Percentiles rank a stretch among this genome's conserved stretches.
phyloP scores from a whole-genome alignment of 805 yeast species.

The Sporopachydermia lactativora region DNA sequence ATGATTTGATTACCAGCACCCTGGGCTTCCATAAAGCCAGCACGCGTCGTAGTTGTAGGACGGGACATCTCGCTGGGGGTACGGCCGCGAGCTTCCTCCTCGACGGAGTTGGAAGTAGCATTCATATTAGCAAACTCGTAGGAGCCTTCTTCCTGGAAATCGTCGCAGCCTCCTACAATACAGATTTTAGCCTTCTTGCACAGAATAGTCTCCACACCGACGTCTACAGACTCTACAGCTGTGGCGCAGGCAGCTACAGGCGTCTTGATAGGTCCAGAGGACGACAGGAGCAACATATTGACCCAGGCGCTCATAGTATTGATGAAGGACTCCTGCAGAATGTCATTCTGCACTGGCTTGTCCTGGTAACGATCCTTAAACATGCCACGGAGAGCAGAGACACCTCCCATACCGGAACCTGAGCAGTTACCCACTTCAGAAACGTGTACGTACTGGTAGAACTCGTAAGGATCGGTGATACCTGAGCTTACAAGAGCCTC shows the following conservation, averaged over 20 bases:
- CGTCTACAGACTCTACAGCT: slow-evolving; percentile 92
- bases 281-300: slow-evolving; percentile 89
- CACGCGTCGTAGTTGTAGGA: slow-evolving; percentile 91
- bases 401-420: slow-evolving; percentile 99
- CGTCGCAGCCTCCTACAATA: slow-evolving; percentile 98
- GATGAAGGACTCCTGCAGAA: slow-evolving; percentile 94
- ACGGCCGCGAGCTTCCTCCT: slow-evolving; percentile 90
- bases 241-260: slow-evolving; percentile 99
- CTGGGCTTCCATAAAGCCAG: slow-evolving; percentile 99
- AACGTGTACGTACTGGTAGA: slow-evolving; percentile 95
- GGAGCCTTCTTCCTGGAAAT: slow-evolving; percentile 98
- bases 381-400: slow-evolving; percentile 93
- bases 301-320: slow-evolving; percentile 99
- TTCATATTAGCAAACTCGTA: slow-evolving; percentile 98
- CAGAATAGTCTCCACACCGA: slow-evolving; percentile 87
- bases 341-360: slow-evolving; percentile 91
- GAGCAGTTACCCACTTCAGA: slow-evolving; percentile 99
- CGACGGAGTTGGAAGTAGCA: slow-evolving; percentile 84
- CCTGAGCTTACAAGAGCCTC: slow-evolving; percentile 93
- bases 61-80: slow-evolving; percentile 98
- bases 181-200: slow-evolving; percentile 93
- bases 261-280: slow-evolving; percentile 98
- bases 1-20: slow-evolving; percentile 97
- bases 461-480: slow-evolving; percentile 96
- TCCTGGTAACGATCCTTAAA: slow-evolving; percentile 90